Percentiles rank a stretch among this genome's conserved stretches.
These are phyloP conservation scores for Warburgia ugandensis DNA, from an alignment of 164 flowering plant species.

Conservation along the genomic window DNA sequence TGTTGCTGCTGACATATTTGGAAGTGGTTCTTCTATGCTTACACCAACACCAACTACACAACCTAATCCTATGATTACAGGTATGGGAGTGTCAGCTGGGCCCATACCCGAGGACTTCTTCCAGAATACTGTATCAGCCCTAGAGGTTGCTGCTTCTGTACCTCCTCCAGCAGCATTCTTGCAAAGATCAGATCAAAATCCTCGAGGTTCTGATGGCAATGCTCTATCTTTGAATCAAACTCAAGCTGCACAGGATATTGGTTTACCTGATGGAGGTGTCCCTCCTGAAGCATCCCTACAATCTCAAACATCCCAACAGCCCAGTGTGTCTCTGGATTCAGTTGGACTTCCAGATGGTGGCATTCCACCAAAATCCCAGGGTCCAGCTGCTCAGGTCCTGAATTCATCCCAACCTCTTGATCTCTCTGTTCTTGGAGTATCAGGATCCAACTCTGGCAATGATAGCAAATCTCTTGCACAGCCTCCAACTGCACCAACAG, in stretches of 20 bases:
- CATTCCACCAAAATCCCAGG: conserved; percentile 72
- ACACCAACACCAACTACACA: conserved; percentile 46
- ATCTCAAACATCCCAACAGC: conserved; percentile 45
- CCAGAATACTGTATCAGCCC: conserved; percentile 85
- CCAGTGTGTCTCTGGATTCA: conserved; percentile 32
- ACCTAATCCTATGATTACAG: conserved; percentile 28
- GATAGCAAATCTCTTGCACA: conserved; percentile 31
- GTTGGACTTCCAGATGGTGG: conserved; percentile 94
- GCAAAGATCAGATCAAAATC: conserved; percentile 41
- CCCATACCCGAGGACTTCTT: conserved; percentile 99
- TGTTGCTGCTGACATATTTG: conserved; percentile 3
- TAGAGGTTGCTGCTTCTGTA: conserved; percentile 78
- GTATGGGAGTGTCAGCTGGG: conserved; percentile 51
- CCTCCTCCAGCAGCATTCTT: conserved; percentile 69
- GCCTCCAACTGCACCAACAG: conserved; percentile 54
- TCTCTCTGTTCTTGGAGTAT: conserved; percentile 73
- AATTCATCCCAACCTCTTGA: conserved; percentile 81
- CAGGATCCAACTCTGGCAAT: conserved; percentile 36
- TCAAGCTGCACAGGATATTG: conserved; percentile 30
- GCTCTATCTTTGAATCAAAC: conserved; percentile 31
- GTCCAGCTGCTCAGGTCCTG: conserved; percentile 19
- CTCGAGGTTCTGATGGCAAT: conserved; percentile 33
- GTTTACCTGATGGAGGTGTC: conserved; percentile 74
- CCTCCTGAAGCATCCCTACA: too few species aligned
- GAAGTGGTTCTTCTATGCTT: conserved; percentile 16